phyloP scores from a whole-genome alignment of 2,329 filamentous ascomycete genomes.

The Ophiostoma himal-ulmi region DNA sequence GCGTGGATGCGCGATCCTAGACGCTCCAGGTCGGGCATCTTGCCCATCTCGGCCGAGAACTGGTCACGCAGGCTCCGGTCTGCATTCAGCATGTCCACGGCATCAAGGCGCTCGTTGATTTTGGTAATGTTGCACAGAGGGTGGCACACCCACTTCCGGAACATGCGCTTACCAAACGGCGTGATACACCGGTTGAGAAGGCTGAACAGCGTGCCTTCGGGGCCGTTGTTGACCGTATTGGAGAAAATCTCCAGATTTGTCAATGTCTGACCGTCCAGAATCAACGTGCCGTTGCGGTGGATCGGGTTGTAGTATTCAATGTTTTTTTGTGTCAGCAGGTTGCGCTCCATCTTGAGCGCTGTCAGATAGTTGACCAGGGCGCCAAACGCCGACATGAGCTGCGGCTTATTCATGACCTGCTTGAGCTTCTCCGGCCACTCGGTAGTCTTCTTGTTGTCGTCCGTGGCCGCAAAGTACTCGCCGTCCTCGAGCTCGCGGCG shows the following conservation, averaged over 20 bases:
- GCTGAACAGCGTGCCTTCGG: constrained; percentile 80
- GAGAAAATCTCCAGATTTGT: constrained; percentile 97
- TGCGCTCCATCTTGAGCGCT: constrained; percentile 80
- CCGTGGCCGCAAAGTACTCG: constrained; percentile 64
- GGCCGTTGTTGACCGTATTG: constrained; percentile 81
- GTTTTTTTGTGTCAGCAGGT: constrained; percentile 80
- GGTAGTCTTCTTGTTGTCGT: constrained; percentile 43
- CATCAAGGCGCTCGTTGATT: constrained; percentile 91
- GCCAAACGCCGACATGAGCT: constrained; percentile 85
- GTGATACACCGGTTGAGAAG: constrained; percentile 93
- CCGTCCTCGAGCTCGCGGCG: constrained; percentile 73
- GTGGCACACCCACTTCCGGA: constrained; percentile 96
- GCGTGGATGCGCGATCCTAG: constrained; percentile 93
- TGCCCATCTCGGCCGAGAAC: constrained; percentile 80
- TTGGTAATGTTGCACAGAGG: constrained; percentile 78
- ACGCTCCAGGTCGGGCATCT: constrained; percentile 89
- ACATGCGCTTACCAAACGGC: constrained; percentile 91
- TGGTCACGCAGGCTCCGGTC: constrained; percentile 75
- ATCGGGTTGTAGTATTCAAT: constrained; percentile 92
- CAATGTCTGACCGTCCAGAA: constrained; percentile 90
- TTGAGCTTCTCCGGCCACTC: constrained; percentile 74
- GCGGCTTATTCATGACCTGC: constrained; percentile 68
- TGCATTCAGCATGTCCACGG: constrained; percentile 79
- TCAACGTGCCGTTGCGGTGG: constrained; percentile 77
- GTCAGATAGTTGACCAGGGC: constrained; percentile 82